Evolutionary conservation across 441 rosid genomes (phyloP), one percentile per base, ranked within the genome.

Genomic region (Mallotus repandus): DNA sequence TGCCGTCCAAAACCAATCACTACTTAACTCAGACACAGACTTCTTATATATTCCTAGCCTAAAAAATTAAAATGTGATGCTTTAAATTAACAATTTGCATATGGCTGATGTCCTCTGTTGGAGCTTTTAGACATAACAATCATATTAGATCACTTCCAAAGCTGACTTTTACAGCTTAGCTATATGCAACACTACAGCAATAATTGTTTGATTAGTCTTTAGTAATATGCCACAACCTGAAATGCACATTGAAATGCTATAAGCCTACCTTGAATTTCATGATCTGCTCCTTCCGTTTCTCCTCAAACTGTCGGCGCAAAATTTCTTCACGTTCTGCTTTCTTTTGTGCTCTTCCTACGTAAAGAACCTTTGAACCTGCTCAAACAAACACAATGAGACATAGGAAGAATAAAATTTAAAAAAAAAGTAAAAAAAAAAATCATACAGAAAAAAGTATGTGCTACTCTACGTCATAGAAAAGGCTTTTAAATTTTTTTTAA

Each of bases 311-410:
- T 62, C 12, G 67, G 11, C 69, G 75, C 80, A 89, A 80, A 67
- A 83, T 73, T 83, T 88, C 85, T 68, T 76, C 81, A 74, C 98
- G 89, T 78, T 90, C 94, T 60, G 84, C 85, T 83, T 84, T 90
- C 77, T 77, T 88, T 73, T 88, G 86, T 70, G 97, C 98, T 71
- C 86, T 88, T 77, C 89, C 97, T 18, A 91, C 96, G 80, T 83
- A 91, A 63, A 91, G 68, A 14, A 48, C 81, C 86, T 85, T 89
- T 45, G 86, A 82, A 70, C 93, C 98, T 91, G 83, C 76, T 38
- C 58, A 72, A 45, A 63, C 21, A 63, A 11, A 45, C 21, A 60
- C 32, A 58, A 29, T 45, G 41, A n/a, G 52, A 61, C 50, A n/a
- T 52, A 45, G 46, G 41, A 71, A n/a, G 49, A 45, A 21, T 1